Base-by-base conservation (phyloP, 176 grass and related monocot genomes). In the Eragrostis nindensis region DNA sequence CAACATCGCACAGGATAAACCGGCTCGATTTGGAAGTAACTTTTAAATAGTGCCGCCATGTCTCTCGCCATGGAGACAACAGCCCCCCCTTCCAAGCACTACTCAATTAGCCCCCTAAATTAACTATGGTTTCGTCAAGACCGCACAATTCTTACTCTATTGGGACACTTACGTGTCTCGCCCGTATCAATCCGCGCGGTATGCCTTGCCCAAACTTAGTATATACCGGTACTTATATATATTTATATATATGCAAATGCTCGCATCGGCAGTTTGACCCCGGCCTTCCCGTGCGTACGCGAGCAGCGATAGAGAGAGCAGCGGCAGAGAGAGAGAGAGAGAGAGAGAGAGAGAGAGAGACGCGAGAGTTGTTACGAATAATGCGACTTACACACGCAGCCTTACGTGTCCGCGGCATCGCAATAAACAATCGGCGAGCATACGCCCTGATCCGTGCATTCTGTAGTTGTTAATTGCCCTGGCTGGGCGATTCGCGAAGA, bases 231-330 rank as follows among this genome's bases (percentile, higher is more conserved):
- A 48, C 6, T 5, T 41, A 41, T 40, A 29, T 27, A 17, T 72
- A 18, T 71, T 8, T 29, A n/a, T 25, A n/a, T 12, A 46, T 42
- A 27, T 56, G 1, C 11, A 5, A 8, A 29, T 30, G 68, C 87
- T 78, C 70, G 85, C 82, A 59, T 92, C 78, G 71, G 72, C 62
- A 3, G 43, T 82, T 88, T 92, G 90, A 95, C 87, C 48, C 50
- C 16, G 2, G n/a, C 54, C 54, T 63, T 44, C 8, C 26, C 30
- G 0, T 69, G 18, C 39, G 62, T 47, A 77, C 75, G 75, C 59
- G 59, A 64, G 75, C 43, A 62, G 74, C 39, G 41, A 77, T 57
- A 62, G 22, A 1, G 56, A 55, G 53, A 36, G 32, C 32, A 36
- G 32, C 32, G 32, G 32, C 49, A 18, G 22, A 60, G 24, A 61